These are phyloP conservation scores for Aspergillus aculeatus DNA, from an alignment of 2,329 filamentous ascomycete genomes.

Conservation along the genomic window DNA sequence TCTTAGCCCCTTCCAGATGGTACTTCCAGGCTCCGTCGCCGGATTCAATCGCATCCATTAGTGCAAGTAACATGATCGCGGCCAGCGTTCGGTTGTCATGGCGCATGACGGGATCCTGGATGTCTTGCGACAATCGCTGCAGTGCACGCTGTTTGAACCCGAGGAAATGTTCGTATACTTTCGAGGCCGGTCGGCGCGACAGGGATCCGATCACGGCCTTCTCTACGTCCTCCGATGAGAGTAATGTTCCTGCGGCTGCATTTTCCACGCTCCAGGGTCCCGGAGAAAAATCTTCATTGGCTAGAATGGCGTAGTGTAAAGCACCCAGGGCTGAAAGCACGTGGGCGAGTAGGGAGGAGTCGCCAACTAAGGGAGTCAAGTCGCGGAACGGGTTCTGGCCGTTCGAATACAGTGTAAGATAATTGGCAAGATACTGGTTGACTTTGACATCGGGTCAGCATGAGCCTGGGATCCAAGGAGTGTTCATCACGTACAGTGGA, in stretches of 20 bases:
- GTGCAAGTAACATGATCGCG: slow-evolving; percentile 50
- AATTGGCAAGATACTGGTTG: slow-evolving; percentile 41
- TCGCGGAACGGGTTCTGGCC: slow-evolving; percentile 51
- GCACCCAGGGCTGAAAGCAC: slow-evolving; percentile 50
- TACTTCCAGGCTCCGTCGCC: slow-evolving; percentile 53
- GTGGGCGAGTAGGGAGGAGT: slow-evolving; percentile 47
- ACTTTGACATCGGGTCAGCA: slow-evolving; percentile 27
- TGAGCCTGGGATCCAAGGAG: not conserved
- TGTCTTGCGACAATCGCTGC: slow-evolving; percentile 39
- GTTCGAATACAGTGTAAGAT: slow-evolving; percentile 49
- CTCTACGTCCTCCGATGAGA: slow-evolving; percentile 30
- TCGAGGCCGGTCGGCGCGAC: slow-evolving; percentile 34
- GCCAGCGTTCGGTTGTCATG: slow-evolving; percentile 47
- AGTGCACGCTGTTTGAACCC: slow-evolving; percentile 51
- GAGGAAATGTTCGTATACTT: slow-evolving; percentile 42
- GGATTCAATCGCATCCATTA: slow-evolving; percentile 52
- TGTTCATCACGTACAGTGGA: slow-evolving; percentile 39
- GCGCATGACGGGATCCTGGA: slow-evolving; percentile 28
- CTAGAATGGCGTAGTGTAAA: slow-evolving; percentile 47
- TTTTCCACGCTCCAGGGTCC: slow-evolving; percentile 34
- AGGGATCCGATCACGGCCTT: slow-evolving; percentile 30
- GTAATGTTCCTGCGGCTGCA: slow-evolving; percentile 13
- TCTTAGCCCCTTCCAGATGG: slow-evolving; percentile 53
- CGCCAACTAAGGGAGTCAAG: slow-evolving; percentile 46
- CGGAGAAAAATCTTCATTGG: slow-evolving; percentile 33